phyloP scores from a whole-genome alignment of 495 filamentous ascomycete genomes.

The Thozetella sp. region DNA sequence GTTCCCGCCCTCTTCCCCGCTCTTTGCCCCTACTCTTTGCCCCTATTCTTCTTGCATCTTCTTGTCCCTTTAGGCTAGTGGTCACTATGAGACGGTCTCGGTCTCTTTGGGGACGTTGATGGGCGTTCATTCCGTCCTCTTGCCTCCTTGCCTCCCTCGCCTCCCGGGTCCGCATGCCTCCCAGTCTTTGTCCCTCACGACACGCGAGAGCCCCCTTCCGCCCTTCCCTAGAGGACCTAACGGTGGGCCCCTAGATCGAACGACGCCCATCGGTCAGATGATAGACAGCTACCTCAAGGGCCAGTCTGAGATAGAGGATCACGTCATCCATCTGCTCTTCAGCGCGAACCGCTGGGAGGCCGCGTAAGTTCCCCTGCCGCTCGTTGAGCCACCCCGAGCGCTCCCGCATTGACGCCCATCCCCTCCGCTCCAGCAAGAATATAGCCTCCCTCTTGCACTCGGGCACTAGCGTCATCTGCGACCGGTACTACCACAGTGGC shows the following conservation, averaged over 20 bases:
- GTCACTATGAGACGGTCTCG: no score
- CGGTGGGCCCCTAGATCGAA: conserved; percentile 65
- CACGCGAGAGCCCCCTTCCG: background rate
- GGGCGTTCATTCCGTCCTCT: background rate
- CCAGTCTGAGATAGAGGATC: conserved; percentile 78
- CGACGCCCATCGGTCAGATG: conserved; percentile 85
- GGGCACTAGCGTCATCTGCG: conserved; percentile 79
- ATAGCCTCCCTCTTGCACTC: conserved; percentile 62
- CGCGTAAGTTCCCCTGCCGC: conserved; percentile 51
- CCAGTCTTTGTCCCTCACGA: background rate
- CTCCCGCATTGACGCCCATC: no score
- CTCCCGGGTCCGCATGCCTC: background rate
- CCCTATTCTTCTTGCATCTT: no score
- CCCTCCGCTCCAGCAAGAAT: conserved; percentile 38
- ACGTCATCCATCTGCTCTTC: conserved; percentile 93
- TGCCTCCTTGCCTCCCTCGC: background rate
- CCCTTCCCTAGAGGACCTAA: background rate
- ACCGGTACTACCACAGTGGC: conserved; percentile 93
- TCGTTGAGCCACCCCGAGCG: no score
- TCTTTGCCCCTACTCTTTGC: no score
- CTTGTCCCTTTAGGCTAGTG: no score
- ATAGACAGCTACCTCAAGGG: conserved; percentile 86
- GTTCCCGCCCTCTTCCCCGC: conserved; percentile 3
- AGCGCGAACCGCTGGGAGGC: conserved; percentile 96
- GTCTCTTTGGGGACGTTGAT: background rate